Evolutionary conservation across 139 green algal genomes (phyloP).

Genomic region (Volvox reticuliferus): DNA sequence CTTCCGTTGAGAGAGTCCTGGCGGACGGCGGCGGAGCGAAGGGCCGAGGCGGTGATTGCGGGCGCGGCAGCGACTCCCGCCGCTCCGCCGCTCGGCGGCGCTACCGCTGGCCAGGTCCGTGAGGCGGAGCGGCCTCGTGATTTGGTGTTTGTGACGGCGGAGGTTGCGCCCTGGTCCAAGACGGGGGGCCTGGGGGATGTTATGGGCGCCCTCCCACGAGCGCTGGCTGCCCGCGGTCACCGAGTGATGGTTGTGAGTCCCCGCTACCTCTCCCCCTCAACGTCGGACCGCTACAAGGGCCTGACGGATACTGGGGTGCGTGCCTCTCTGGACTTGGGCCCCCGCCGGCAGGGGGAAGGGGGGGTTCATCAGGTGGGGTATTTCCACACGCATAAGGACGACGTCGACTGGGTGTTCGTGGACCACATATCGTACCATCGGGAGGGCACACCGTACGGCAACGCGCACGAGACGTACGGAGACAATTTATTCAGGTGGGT

Average conservation of each 20-base stretch:
- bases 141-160: slow-evolving; percentile 79
- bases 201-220: slow-evolving; percentile 72
- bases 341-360: slow-evolving; percentile 54
- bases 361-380: slow-evolving; percentile 75
- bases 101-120: not conserved
- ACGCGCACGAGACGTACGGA: slow-evolving; percentile 69
- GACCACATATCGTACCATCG: slow-evolving; percentile 85
- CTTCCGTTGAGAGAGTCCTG: slow-evolving; percentile 1
- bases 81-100: not conserved
- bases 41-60: not conserved
- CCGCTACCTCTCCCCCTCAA: slow-evolving; percentile 24
- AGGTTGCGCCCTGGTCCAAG: slow-evolving; percentile 92
- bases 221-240: slow-evolving; percentile 76
- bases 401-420: slow-evolving; percentile 91
- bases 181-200: slow-evolving; percentile 95
- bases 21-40: slow-evolving; percentile 15
- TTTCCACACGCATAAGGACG: slow-evolving; percentile 73
- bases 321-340: slow-evolving; percentile 63
- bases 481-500: slow-evolving; percentile 82
- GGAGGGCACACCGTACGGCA: slow-evolving; percentile 70
- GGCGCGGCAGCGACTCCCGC: too few species aligned
- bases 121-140: slow-evolving; percentile 36
- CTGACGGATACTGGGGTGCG: slow-evolving; percentile 42
- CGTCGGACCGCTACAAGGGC: slow-evolving; percentile 14
- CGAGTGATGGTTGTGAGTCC: slow-evolving; percentile 78